Conservation (phyloP, 768 basidiomycete species). For the Hypsizygus marmoreus region DNA sequence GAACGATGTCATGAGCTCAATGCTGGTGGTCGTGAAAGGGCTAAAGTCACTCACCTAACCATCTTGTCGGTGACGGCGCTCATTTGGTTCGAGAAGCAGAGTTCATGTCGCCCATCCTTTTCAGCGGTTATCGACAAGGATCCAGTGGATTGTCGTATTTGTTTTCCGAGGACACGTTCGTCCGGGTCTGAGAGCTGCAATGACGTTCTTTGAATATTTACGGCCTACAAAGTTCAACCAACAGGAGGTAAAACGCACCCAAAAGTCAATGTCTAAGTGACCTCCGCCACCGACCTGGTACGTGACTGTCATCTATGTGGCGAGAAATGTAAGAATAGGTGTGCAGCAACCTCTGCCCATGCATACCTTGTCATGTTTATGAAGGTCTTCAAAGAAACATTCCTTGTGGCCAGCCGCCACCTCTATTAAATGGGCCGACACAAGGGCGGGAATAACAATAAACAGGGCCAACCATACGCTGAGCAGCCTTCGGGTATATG, state of each 20-base stretch:
- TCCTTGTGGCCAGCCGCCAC: slow-evolving; percentile 82
- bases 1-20: slow-evolving; percentile 5
- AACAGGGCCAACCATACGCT: slow-evolving; percentile 43
- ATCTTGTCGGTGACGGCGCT: slow-evolving; percentile 94
- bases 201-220: too few relatives aligned
- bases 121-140: slow-evolving; percentile 85
- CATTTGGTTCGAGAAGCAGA: slow-evolving; percentile 99
- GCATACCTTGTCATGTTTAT: slow-evolving; percentile 82
- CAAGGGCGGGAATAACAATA: slow-evolving; percentile 40
- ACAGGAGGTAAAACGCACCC: too few relatives aligned
- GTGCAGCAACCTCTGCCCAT: neutral
- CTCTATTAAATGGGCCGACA: slow-evolving; percentile 70
- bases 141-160: slow-evolving; percentile 87
- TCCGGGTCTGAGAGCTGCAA: slow-evolving; percentile 80
- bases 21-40: neutral
- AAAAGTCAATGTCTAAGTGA: slow-evolving; percentile 96
- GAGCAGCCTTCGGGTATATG: slow-evolving; percentile 39
- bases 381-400: slow-evolving; percentile 95
- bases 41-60: slow-evolving; percentile 64
- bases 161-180: slow-evolving; percentile 67
- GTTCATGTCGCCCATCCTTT: slow-evolving; percentile 85
- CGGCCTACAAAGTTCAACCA: too few relatives aligned
- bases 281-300: slow-evolving; percentile 99
- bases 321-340: neutral
- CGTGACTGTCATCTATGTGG: slow-evolving; percentile 91